These are phyloP conservation scores for Talaromyces wortmannii DNA, from an alignment of 495 filamentous ascomycete genomes.

Conservation along the genomic window DNA sequence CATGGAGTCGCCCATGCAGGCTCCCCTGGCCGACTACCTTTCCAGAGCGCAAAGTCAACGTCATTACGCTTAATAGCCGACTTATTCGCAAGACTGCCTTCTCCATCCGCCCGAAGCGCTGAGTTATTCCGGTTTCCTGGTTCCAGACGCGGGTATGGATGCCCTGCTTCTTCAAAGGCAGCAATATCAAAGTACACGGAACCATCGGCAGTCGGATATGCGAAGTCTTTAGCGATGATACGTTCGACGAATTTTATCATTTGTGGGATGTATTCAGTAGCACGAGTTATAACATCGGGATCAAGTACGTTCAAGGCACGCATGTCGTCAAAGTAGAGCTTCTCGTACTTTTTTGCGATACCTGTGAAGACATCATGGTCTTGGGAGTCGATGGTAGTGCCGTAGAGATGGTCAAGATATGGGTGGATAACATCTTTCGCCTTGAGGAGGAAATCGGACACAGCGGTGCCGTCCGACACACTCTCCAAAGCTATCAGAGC, in stretches of 20 bases:
- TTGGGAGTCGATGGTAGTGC: constrained; percentile 62
- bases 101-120: constrained; percentile 78
- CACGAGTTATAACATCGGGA: constrained; percentile 75
- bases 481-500: not conserved
- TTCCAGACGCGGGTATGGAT: constrained; percentile 76
- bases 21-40: constrained; percentile 85
- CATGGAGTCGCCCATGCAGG: constrained; percentile 82
- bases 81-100: constrained; percentile 71
- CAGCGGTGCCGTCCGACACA: not conserved
- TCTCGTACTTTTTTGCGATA: constrained; percentile 75
- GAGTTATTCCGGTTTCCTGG: constrained; percentile 83
- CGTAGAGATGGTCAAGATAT: constrained; percentile 75
- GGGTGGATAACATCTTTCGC: constrained; percentile 66
- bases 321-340: constrained; percentile 80
- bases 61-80: constrained; percentile 59
- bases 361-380: constrained; percentile 74
- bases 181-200: constrained; percentile 93
- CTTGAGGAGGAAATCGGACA: not conserved
- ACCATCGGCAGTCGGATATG: constrained; percentile 70
- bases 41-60: constrained; percentile 92
- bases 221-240: constrained; percentile 79
- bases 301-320: constrained; percentile 73
- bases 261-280: constrained; percentile 80
- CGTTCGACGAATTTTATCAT: constrained; percentile 72
- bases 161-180: constrained; percentile 75